Percentiles rank a stretch among this genome's conserved stretches.
These are phyloP conservation scores for Diversispora epigaea DNA, from an alignment of 192 early-diverging fungal species.

Conservation along the genomic window DNA sequence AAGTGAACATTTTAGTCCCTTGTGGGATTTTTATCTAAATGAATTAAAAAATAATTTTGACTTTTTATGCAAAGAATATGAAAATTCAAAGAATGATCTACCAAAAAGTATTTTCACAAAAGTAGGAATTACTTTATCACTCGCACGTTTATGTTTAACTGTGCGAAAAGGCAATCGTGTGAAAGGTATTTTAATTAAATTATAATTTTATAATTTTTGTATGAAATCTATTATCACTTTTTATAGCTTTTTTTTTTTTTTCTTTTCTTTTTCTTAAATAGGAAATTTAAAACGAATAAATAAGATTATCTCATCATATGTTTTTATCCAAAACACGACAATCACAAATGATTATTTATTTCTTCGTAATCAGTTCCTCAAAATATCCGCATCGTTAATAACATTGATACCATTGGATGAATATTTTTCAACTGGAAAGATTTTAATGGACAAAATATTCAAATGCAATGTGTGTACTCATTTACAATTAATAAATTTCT, in stretches of 20 bases:
- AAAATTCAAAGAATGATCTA: neutral
- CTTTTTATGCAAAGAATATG: conserved; percentile 6
- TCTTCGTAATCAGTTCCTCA: conserved; percentile 34
- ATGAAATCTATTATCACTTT: neutral
- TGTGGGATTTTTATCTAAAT: conserved; percentile 45
- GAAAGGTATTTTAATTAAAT: conserved; percentile 37
- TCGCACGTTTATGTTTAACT: conserved; percentile 50
- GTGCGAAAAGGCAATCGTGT: conserved; percentile 55
- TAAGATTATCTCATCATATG: conserved; percentile 41
- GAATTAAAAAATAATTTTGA: conserved; percentile 39
- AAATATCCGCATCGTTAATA: conserved; percentile 34
- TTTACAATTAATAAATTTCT: neutral
- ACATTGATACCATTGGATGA: conserved; percentile 39
- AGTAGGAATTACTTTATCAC: conserved; percentile 43
- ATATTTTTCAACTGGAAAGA: conserved; percentile 49
- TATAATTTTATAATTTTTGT: neutral
- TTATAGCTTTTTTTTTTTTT: too few species aligned
- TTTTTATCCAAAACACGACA: conserved; percentile 31
- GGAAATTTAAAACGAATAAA: conserved; percentile 42
- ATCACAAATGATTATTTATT: conserved; percentile 25
- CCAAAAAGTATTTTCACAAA: conserved; percentile 36
- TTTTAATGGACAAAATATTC: conserved; percentile 47
- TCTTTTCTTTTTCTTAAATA: conserved; percentile 13
- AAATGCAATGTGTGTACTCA: conserved; percentile 39
- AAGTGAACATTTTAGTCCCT: conserved; percentile 47